Evolutionary conservation across 2,329 filamentous ascomycete species (phyloP).

Genomic region (Colletotrichum lupini): DNA sequence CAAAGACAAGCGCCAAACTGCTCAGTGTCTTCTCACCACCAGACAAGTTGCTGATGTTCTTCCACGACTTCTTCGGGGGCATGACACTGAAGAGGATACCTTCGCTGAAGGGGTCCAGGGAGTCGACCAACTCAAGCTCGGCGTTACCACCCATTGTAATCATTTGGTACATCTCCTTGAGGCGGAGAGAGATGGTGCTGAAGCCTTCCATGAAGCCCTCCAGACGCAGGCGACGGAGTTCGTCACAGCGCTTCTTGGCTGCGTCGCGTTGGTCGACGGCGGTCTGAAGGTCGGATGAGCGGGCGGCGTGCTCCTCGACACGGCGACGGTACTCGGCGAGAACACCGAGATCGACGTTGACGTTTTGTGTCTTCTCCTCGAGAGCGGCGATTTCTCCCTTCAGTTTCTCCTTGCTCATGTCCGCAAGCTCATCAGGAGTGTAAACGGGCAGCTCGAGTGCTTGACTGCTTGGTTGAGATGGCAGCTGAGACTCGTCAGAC

Average conservation of each 20-base stretch:
- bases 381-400: slow-evolving; percentile 72
- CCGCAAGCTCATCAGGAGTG: slow-evolving; percentile 76
- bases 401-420: slow-evolving; percentile 71
- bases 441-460: slow-evolving; percentile 78
- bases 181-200: slow-evolving; percentile 87
- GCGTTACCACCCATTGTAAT: slow-evolving; percentile 99
- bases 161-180: slow-evolving; percentile 99
- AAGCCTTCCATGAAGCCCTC: slow-evolving; percentile 99
- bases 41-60: slow-evolving; percentile 96
- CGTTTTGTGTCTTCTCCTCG: slow-evolving; percentile 81
- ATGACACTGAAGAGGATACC: slow-evolving; percentile 98
- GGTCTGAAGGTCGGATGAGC: slow-evolving; percentile 84
- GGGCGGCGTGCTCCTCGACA: slow-evolving; percentile 82
- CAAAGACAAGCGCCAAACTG: slow-evolving; percentile 95
- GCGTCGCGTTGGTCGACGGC: slow-evolving; percentile 83
- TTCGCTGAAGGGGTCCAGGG: slow-evolving; percentile 94
- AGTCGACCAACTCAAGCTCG: slow-evolving; percentile 96
- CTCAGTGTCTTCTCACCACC: slow-evolving; percentile 98
- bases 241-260: slow-evolving; percentile 92
- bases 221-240: slow-evolving; percentile 87
- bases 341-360: slow-evolving; percentile 88
- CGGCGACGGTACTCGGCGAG: slow-evolving; percentile 88
- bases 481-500: slow-evolving; percentile 37
- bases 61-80: slow-evolving; percentile 99
- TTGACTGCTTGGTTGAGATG: slow-evolving; percentile 40